phyloP scores from a whole-genome alignment of 768 basidiomycete genomes.

The Trametes gibbosa region DNA sequence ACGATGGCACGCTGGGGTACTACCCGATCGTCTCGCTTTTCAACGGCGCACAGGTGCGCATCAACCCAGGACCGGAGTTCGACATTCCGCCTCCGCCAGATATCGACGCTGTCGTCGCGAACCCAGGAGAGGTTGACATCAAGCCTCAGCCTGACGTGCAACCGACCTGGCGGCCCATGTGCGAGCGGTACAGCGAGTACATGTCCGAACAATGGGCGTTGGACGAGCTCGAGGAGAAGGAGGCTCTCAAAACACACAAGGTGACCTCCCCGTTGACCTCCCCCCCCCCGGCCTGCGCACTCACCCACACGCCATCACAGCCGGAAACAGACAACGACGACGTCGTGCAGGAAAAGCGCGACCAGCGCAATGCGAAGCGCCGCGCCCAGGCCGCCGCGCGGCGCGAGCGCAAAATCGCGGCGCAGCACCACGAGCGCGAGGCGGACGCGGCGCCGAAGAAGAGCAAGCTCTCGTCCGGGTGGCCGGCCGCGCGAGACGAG shows the following conservation, averaged over 20 bases:
- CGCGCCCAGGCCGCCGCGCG: slow-evolving; percentile 25
- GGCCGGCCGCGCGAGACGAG: not conserved
- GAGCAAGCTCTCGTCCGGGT: slow-evolving; percentile 11
- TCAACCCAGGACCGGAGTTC: slow-evolving; percentile 91
- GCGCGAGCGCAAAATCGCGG: slow-evolving; percentile 40
- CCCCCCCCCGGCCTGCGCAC: too few relatives aligned
- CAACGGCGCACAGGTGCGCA: slow-evolving; percentile 77
- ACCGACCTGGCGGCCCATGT: slow-evolving; percentile 73
- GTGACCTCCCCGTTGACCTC: slow-evolving; percentile 15
- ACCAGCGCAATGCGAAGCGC: slow-evolving; percentile 24
- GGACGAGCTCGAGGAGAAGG: slow-evolving; percentile 75
- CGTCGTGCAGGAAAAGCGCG: slow-evolving; percentile 1
- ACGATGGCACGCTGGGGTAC: slow-evolving; percentile 94
- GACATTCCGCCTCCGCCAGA: slow-evolving; percentile 76
- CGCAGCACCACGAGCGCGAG: slow-evolving; percentile 31
- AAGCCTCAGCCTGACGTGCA: slow-evolving; percentile 28
- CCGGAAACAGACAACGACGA: not conserved
- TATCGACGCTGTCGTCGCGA: slow-evolving; percentile 60
- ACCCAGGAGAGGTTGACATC: slow-evolving; percentile 30
- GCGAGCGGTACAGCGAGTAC: slow-evolving; percentile 83
- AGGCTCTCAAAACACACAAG: slow-evolving; percentile 39
- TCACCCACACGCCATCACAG: not conserved
- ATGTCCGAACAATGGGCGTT: slow-evolving; percentile 78
- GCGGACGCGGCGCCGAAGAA: slow-evolving; percentile 21
- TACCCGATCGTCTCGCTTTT: slow-evolving; percentile 94